Conservation (phyloP, 2,329 filamentous ascomycete genomes). For the Paraconiothyrium brasiliense region DNA sequence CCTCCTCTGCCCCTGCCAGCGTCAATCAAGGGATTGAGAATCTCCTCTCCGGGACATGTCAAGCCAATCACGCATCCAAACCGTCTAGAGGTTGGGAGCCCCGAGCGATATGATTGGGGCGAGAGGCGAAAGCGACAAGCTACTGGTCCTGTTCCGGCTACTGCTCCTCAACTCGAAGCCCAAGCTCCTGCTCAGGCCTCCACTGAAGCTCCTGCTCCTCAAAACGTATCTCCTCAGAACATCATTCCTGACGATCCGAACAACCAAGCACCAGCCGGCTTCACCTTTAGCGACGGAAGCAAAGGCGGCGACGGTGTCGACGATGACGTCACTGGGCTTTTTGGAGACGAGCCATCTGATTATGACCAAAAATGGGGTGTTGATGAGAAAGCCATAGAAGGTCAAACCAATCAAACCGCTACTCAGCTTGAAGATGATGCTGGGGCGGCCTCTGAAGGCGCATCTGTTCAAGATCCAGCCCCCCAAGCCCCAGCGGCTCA, state of each 20-base stretch:
- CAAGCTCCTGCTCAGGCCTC: neutral
- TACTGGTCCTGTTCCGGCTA: neutral
- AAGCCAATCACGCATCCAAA: neutral
- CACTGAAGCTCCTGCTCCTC: neutral
- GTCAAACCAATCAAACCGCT: neutral
- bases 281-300: conserved; percentile 8
- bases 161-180: neutral
- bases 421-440: neutral
- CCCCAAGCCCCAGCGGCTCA: neutral
- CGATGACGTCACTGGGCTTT: conserved; percentile 14
- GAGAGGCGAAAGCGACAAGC: neutral
- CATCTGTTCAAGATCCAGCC: neutral
- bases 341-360: conserved; percentile 20
- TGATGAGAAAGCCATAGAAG: neutral
- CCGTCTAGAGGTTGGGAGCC: neutral
- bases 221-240: neutral
- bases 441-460: neutral
- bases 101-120: neutral
- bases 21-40: neutral
- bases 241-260: neutral
- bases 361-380: conserved; percentile 19
- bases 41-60: neutral
- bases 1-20: neutral
- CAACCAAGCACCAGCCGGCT: neutral
- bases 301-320: conserved; percentile 19